These are phyloP conservation scores for Amaranthus hypochondriacus DNA, from an alignment of 148 eudicot species.

Conservation along the genomic window DNA sequence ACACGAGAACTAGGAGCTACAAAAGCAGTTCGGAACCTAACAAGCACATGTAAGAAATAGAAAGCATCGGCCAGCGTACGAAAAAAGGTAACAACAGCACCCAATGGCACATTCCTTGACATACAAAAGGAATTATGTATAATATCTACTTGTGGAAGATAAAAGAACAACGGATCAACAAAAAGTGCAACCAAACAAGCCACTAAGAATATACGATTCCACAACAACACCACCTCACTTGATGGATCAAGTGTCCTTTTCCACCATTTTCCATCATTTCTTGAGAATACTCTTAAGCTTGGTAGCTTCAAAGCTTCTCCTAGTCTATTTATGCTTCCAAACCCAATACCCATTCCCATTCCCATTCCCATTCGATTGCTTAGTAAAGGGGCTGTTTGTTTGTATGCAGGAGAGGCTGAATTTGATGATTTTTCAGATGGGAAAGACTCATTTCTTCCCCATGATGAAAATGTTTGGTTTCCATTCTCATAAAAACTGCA, in stretches of 20 bases:
- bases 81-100: slow-evolving; percentile 48
- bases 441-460: slow-evolving; percentile 24
- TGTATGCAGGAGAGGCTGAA: slow-evolving; percentile 23
- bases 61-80: slow-evolving; percentile 53
- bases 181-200: slow-evolving; percentile 60
- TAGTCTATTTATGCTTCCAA: slow-evolving; percentile 20
- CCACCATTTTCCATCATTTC: slow-evolving; percentile 26
- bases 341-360: background rate
- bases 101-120: slow-evolving; percentile 37
- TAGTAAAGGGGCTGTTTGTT: slow-evolving; percentile 24
- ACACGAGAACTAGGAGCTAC: slow-evolving; percentile 80
- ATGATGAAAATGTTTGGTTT: slow-evolving; percentile 14
- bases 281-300: slow-evolving; percentile 14
- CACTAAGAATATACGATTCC: slow-evolving; percentile 74
- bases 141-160: slow-evolving; percentile 42
- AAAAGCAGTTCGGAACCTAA: slow-evolving; percentile 76
- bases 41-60: slow-evolving; percentile 52
- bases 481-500: slow-evolving; percentile 21
- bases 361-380: background rate
- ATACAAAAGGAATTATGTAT: slow-evolving; percentile 40
- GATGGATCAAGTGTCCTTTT: slow-evolving; percentile 64
- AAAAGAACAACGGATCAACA: slow-evolving; percentile 79
- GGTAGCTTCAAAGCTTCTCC: slow-evolving; percentile 27
- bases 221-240: slow-evolving; percentile 48
- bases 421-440: slow-evolving; percentile 21